Percentiles rank a stretch among this genome's conserved stretches.
Conservation (phyloP, 176 grass and related monocot genomes). For the Ananas comosus region DNA sequence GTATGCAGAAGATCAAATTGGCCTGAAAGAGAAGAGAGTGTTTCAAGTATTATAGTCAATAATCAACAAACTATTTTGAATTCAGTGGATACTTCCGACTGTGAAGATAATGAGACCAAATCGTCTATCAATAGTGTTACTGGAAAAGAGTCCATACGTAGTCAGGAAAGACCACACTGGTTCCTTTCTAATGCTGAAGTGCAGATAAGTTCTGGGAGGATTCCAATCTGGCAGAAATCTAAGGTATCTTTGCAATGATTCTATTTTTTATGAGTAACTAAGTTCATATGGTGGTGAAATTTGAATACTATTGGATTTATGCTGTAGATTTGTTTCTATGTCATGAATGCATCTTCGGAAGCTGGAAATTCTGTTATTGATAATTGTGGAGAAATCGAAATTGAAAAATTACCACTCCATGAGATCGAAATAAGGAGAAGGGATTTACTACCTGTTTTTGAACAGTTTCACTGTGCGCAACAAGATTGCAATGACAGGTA, state of each 20-base stretch:
- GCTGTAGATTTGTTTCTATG: constrained; percentile 86
- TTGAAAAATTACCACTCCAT: constrained; percentile 58
- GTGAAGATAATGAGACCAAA: constrained; percentile 43
- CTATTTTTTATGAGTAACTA: neutral
- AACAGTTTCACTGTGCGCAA: constrained; percentile 65
- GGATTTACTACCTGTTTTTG: constrained; percentile 86
- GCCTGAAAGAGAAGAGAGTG: constrained; percentile 80
- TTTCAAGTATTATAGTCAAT: constrained; percentile 43
- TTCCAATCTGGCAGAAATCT: constrained; percentile 99
- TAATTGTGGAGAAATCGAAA: constrained; percentile 73
- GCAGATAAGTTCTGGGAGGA: constrained; percentile 63
- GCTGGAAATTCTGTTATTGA: constrained; percentile 23
- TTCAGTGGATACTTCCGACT: constrained; percentile 50
- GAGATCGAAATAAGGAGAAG: constrained; percentile 85
- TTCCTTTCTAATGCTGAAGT: constrained; percentile 96
- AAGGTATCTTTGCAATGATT: constrained; percentile 47
- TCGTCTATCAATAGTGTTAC: constrained; percentile 40
- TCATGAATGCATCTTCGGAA: constrained; percentile 42
- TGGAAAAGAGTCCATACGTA: constrained; percentile 42
- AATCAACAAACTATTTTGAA: constrained; percentile 45
- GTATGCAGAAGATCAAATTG: constrained; percentile 90
- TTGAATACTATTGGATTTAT: constrained; percentile 17
- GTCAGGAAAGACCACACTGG: constrained; percentile 66
- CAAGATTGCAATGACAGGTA: constrained; percentile 68
- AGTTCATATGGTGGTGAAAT: neutral